phyloP scores from a whole-genome alignment of 2,329 filamentous ascomycete species.

The Fusarium mundagurra region DNA sequence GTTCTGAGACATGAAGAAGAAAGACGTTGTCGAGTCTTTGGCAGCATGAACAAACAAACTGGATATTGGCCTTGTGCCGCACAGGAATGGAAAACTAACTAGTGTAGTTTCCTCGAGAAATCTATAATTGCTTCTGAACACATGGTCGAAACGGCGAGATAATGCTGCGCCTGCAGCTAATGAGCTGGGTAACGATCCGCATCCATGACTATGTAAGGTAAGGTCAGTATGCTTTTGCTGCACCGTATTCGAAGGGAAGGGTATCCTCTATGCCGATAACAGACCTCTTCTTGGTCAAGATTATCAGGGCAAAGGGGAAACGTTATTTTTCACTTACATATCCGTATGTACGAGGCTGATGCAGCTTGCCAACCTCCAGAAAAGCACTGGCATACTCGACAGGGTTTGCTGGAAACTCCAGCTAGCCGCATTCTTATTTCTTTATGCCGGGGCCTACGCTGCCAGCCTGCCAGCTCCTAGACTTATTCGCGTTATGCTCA shows the following conservation, averaged over 20 bases:
- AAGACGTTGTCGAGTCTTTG: background rate
- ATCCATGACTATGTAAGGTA: background rate
- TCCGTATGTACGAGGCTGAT: slow-evolving; percentile 3
- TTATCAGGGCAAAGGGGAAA: slow-evolving; percentile 20
- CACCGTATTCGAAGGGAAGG: background rate
- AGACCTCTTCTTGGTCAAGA: background rate
- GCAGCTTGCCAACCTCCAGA: background rate
- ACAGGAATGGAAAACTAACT: slow-evolving; percentile 32
- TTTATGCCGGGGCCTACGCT: background rate
- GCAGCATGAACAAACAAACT: slow-evolving; percentile 19
- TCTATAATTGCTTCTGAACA: slow-evolving; percentile 47
- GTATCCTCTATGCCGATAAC: background rate
- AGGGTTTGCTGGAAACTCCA: background rate
- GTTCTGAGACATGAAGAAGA: slow-evolving; percentile 24
- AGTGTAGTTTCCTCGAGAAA: slow-evolving; percentile 45
- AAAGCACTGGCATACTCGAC: slow-evolving; percentile 12
- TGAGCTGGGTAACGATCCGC: slow-evolving; percentile 18
- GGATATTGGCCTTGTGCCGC: slow-evolving; percentile 5
- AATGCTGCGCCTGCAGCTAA: slow-evolving; percentile 13
- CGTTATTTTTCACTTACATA: background rate
- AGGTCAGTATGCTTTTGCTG: background rate
- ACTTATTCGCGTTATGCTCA: background rate
- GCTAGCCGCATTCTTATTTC: slow-evolving; percentile 16
- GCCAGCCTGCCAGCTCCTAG: background rate
- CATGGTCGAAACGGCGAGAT: slow-evolving; percentile 18